Evolutionary conservation across 2,329 filamentous ascomycete genomes (phyloP).

Genomic region (Pseudocercospora cruenta): DNA sequence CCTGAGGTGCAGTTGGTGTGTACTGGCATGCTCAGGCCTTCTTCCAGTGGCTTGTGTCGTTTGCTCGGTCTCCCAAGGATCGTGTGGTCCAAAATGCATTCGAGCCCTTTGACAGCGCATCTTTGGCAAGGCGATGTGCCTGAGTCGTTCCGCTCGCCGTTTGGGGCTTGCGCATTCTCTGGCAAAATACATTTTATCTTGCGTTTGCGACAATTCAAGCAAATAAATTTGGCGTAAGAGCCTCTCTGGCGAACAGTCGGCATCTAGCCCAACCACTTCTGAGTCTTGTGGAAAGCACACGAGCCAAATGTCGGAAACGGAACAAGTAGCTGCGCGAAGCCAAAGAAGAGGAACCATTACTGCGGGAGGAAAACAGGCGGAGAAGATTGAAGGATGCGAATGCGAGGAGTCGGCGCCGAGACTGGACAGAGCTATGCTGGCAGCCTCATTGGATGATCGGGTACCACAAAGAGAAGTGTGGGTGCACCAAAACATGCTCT

Average conservation of each 20-base stretch:
- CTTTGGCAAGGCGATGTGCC: conserved; percentile 18
- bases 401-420: not conserved
- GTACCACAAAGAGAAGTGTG: not conserved
- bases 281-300: not conserved
- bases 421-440: not conserved
- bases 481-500: not conserved
- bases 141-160: conserved; percentile 15
- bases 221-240: conserved; percentile 27
- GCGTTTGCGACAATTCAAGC: conserved; percentile 23
- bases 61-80: conserved; percentile 25
- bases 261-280: not conserved
- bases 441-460: not conserved
- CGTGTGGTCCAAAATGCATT: conserved; percentile 26
- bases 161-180: conserved; percentile 7
- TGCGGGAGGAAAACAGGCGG: not conserved
- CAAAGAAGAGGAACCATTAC: not conserved
- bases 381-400: not conserved
- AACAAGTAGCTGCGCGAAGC: not conserved
- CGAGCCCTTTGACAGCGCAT: conserved; percentile 20
- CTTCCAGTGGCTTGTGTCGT: not conserved
- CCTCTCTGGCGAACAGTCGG: conserved; percentile 12
- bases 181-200: conserved; percentile 30
- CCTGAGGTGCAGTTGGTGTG: not conserved
- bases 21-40: not conserved
- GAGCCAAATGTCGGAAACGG: not conserved